Evolutionary conservation across 1,284 basidiomycete genomes (phyloP), one percentile per base, ranked within the genome.

Genomic region (Meripilus lineatus): DNA sequence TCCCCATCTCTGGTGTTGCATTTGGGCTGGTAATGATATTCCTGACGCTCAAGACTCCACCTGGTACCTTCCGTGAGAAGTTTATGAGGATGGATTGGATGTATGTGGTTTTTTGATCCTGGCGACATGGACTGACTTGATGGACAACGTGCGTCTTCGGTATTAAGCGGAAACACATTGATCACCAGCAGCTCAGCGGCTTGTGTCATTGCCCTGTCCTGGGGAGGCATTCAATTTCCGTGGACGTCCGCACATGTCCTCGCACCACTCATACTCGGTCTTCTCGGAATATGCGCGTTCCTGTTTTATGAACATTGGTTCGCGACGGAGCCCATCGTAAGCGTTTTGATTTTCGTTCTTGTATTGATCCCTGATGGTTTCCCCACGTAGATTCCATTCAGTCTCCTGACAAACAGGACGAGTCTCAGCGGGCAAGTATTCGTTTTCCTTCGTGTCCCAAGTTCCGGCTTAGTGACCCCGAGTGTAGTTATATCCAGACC

Each of bases 31-130:
- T 73, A 10, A 33, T 61, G 5, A 28, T 65, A 7, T 67, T 66
- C 47, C 54, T 77, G 38, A 58, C 61, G n/a, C 56, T 75, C 30
- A 60, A 59, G 6, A 62, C 58, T 10, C 70, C 70, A 3, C 57
- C 54, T n/a, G 62, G 58, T 2, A 53, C 50, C 0, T 51, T 70
- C 25, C 49, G 50, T 15, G 53, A 64, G 28, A 69, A 69, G 48
- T 33, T 70, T 13, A 41, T 32, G 3, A 40, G 55, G 30, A 58
- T 71, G 23, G 69, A 72, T 49, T 70, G 68, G 68, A 55, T 66
- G 66, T 68, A 46, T 32, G 67, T 56, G 10, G n/a, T n/a, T n/a
- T n/a, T n/a, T n/a, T n/a, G n/a, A n/a, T n/a, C n/a, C 22, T 18
- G 10, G 33, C n/a, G 32, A 34, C 33, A 28, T 32, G 13, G 39